phyloP scores from a whole-genome alignment of 148 eudicot genomes.

The Rhododendron mucronatum region DNA sequence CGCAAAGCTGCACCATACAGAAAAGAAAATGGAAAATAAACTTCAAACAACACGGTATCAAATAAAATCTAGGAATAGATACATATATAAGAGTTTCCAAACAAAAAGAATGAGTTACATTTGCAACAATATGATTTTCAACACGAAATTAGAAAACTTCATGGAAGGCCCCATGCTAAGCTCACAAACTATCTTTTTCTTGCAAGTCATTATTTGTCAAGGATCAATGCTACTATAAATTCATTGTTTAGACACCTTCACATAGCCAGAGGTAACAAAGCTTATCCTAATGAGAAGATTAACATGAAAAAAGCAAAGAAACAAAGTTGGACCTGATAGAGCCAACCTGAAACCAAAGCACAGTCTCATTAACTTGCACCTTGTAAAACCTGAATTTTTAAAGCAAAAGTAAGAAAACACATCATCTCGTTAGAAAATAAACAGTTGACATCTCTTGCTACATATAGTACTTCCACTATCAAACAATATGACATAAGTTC shows the following conservation, averaged over 20 bases:
- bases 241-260: background rate
- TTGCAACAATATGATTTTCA: background rate
- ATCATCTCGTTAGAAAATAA: background rate
- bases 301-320: conserved; percentile 15
- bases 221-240: background rate
- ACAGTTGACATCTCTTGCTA: background rate
- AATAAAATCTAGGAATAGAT: background rate
- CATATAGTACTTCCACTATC: background rate
- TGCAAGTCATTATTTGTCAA: background rate
- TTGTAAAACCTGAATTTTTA: conserved; percentile 67
- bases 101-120: background rate
- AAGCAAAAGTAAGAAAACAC: conserved; percentile 2
- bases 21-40: conserved; percentile 8
- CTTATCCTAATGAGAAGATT: background rate
- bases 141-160: background rate
- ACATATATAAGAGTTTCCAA: background rate
- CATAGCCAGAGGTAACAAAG: background rate
- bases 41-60: conserved; percentile 10
- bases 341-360: conserved; percentile 99
- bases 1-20: conserved; percentile 66
- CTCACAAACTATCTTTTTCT: background rate
- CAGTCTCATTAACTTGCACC: conserved; percentile 71
- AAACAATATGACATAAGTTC: background rate
- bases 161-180: background rate
- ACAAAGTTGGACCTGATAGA: conserved; percentile 55